These are phyloP conservation scores for Apiospora phragmitis DNA, from an alignment of 2,329 filamentous ascomycete genomes.

Conservation along the genomic window DNA sequence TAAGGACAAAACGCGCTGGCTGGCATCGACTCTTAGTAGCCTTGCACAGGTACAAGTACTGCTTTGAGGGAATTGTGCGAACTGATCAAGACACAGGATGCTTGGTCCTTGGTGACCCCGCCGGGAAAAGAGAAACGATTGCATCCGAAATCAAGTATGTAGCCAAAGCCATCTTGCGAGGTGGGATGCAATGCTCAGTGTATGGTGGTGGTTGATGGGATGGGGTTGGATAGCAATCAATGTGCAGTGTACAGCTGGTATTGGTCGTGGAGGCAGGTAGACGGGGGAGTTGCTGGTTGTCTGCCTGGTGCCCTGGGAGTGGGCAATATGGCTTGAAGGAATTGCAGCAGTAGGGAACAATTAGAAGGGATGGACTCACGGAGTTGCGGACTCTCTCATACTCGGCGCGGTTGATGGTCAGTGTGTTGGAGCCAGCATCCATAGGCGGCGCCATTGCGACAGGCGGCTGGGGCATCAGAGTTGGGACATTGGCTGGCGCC, in stretches of 20 bases:
- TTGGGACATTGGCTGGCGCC: neutral
- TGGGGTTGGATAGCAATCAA: conserved; percentile 7
- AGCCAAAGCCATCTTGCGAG: neutral
- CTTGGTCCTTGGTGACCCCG: neutral
- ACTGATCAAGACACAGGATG: neutral
- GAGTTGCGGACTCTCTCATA: conserved; percentile 78
- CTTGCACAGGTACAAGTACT: neutral
- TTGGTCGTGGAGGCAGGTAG: neutral
- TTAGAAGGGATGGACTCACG: conserved; percentile 54
- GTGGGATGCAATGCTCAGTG: neutral
- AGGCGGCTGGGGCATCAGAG: conserved; percentile 16
- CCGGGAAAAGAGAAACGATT: neutral
- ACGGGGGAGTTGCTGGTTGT: neutral
- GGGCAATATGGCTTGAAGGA: neutral
- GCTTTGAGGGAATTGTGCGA: neutral
- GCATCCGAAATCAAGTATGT: neutral
- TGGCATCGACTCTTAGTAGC: neutral
- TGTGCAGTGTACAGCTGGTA: neutral
- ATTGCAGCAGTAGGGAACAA: neutral
- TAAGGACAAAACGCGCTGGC: neutral
- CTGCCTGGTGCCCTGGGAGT: neutral
- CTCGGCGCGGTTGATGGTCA: conserved; percentile 61
- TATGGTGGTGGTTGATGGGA: neutral
- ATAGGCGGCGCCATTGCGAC: neutral
- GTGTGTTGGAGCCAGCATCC: conserved; percentile 11